Evolutionary conservation across 176 grass and related monocot genomes (phyloP).

Genomic region (Zea luxurians): DNA sequence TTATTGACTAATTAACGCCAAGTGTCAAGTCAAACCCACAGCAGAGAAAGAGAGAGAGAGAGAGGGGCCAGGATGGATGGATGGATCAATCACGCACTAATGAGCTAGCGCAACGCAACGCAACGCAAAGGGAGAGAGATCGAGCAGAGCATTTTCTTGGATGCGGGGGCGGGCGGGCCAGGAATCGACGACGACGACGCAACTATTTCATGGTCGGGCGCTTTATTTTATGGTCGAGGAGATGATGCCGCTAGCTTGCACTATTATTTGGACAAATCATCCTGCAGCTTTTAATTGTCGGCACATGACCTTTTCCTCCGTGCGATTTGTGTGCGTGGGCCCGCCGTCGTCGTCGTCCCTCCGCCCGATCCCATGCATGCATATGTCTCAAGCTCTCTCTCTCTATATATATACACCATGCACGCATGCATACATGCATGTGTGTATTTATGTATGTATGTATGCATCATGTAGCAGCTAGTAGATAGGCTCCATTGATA

Average conservation of each 20-base stretch:
- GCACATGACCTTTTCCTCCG: constrained; percentile 43
- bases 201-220: constrained; percentile 13
- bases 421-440: no score
- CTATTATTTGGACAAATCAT: constrained; percentile 48
- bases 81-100: neutral
- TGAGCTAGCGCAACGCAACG: neutral
- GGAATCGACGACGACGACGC: constrained; percentile 15
- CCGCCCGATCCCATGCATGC: neutral
- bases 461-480: no score
- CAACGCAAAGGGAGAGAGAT: no score
- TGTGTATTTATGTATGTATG: neutral
- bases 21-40: constrained; percentile 30
- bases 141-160: constrained; percentile 19
- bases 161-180: neutral
- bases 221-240: constrained; percentile 28
- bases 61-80: neutral
- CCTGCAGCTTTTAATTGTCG: constrained; percentile 45
- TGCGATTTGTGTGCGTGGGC: constrained; percentile 31
- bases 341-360: neutral
- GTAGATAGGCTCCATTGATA: neutral
- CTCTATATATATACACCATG: no score
- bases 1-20: constrained; percentile 25
- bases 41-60: neutral
- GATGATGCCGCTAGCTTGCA: neutral
- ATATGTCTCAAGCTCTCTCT: no score